Conservation (phyloP, 257 asterid species). For the Pogostemon cablin region DNA sequence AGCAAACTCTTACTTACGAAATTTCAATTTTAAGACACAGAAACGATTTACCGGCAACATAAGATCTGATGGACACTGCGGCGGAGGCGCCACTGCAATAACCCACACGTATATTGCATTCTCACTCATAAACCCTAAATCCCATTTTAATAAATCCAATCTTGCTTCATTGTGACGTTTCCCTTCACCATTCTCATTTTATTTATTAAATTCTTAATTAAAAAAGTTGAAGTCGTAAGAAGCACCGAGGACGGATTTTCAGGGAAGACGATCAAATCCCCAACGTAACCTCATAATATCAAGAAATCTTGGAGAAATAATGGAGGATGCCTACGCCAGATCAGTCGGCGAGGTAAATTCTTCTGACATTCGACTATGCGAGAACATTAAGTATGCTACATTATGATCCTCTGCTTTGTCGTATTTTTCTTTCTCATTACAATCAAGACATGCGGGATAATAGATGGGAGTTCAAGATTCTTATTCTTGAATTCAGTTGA, state of each 20-base stretch:
- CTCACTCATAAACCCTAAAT: slow-evolving; percentile 39
- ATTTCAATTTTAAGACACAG: slow-evolving; percentile 2
- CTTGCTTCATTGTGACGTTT: slow-evolving; percentile 32
- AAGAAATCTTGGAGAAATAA: slow-evolving; percentile 30
- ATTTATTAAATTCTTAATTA: neutral
- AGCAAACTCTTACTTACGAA: no score
- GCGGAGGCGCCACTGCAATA: slow-evolving; percentile 21
- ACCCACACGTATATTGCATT: slow-evolving; percentile 24
- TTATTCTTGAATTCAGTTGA: slow-evolving; percentile 9
- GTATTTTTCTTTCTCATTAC: slow-evolving; percentile 12
- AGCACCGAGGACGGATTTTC: neutral
- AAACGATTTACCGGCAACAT: slow-evolving; percentile 8
- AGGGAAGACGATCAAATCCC: slow-evolving; percentile 6
- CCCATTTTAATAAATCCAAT: slow-evolving; percentile 23
- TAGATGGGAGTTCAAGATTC: slow-evolving; percentile 22
- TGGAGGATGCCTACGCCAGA: slow-evolving; percentile 95
- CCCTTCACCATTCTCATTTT: neutral
- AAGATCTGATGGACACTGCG: slow-evolving; percentile 27
- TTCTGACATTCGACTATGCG: slow-evolving; percentile 14
- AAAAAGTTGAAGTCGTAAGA: slow-evolving; percentile 21
- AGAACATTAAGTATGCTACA: neutral
- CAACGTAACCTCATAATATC: slow-evolving; percentile 6
- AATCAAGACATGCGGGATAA: slow-evolving; percentile 17
- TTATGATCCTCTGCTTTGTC: neutral
- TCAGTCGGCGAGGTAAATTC: slow-evolving; percentile 68